Percentiles rank a stretch among this genome's conserved stretches.
Conservation (phyloP, 352 stramenopile species). For the Phytophthora aleatoria region DNA sequence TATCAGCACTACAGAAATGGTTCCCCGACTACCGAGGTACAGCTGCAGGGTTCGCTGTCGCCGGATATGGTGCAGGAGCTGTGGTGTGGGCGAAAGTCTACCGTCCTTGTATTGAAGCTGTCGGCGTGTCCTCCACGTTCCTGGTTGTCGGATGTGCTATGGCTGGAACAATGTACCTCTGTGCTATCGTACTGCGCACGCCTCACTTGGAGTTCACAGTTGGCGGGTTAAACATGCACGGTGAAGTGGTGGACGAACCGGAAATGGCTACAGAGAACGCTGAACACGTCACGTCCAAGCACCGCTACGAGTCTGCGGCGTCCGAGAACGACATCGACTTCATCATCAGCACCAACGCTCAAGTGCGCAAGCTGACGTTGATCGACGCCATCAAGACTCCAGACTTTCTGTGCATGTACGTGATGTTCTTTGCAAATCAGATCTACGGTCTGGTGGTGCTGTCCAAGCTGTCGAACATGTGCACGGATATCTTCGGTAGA, state of each 20-base stretch:
- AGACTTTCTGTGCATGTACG: conserved; percentile 73
- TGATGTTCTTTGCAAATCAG: conserved; percentile 75
- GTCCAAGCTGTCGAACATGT: conserved; percentile 71
- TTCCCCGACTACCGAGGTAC: conserved; percentile 75
- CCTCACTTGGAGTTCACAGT: conserved; percentile 62
- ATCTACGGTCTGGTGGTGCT: conserved; percentile 69
- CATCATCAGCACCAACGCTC: conserved; percentile 41
- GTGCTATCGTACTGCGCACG: conserved; percentile 51
- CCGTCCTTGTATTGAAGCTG: conserved; percentile 50
- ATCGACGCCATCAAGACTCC: conserved; percentile 56
- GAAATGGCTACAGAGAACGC: conserved; percentile 23
- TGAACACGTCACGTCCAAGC: conserved; percentile 34
- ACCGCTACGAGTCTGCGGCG: conserved; percentile 49
- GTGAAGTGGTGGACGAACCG: conserved; percentile 43
- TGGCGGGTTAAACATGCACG: conserved; percentile 62
- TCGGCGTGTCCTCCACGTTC: conserved; percentile 59
- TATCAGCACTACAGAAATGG: conserved; percentile 75
- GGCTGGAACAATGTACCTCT: conserved; percentile 48
- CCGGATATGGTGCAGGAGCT: conserved; percentile 62
- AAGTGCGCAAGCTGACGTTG: conserved; percentile 56
- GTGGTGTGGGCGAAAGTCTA: conserved; percentile 72
- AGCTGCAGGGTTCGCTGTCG: conserved; percentile 68
- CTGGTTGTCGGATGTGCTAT: conserved; percentile 51
- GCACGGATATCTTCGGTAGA: conserved; percentile 54
- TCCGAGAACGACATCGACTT: conserved; percentile 48